Conservation (phyloP, 2,329 filamentous ascomycete genomes). For the Verticillium tricorpus region DNA sequence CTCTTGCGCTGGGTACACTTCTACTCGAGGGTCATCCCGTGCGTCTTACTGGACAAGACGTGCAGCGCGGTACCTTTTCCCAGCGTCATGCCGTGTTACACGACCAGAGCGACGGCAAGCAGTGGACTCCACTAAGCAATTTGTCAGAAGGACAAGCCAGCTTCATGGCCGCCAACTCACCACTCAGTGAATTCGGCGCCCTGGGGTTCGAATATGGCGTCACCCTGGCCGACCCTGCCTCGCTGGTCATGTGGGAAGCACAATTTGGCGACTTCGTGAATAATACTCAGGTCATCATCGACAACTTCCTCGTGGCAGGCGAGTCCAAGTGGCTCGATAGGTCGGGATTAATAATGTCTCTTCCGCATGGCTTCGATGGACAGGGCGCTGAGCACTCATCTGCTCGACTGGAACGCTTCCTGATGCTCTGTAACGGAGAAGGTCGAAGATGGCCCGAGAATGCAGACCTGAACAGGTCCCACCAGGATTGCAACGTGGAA, state of each 20-base stretch:
- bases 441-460: constrained; percentile 70
- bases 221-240: constrained; percentile 91
- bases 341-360: constrained; percentile 89
- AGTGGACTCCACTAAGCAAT: constrained; percentile 87
- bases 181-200: constrained; percentile 62
- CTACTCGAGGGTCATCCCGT: constrained; percentile 93
- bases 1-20: constrained; percentile 86
- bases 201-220: constrained; percentile 99
- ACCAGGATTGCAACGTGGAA: constrained; percentile 99
- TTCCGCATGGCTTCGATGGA: constrained; percentile 96
- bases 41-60: constrained; percentile 95
- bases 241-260: constrained; percentile 98
- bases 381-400: constrained; percentile 98
- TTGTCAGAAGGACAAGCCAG: constrained; percentile 85
- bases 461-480: constrained; percentile 80
- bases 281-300: constrained; percentile 97
- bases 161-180: constrained; percentile 96
- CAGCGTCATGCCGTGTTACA: constrained; percentile 96
- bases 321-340: constrained; percentile 99
- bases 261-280: constrained; percentile 99
- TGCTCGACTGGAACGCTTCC: constrained; percentile 90
- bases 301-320: constrained; percentile 96
- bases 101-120: constrained; percentile 89
- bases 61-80: constrained; percentile 98
- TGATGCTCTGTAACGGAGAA: constrained; percentile 96